These are phyloP conservation scores for Chlorella vulgaris DNA, from an alignment of 139 green algal genomes.

Conservation along the genomic window DNA sequence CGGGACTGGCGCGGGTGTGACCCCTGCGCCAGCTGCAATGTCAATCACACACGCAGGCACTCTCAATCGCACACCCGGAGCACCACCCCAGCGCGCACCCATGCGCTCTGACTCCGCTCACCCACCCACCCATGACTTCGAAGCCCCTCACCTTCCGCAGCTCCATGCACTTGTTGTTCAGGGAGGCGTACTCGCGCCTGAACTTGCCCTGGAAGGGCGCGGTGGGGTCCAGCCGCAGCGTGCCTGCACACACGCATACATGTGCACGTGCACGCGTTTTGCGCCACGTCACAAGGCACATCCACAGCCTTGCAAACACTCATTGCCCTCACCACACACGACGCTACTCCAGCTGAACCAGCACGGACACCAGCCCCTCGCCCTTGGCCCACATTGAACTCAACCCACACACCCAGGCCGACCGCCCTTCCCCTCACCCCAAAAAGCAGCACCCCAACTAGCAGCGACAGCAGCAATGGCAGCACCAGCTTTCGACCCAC, in stretches of 20 bases:
- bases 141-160: conserved; percentile 82
- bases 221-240: conserved; percentile 82
- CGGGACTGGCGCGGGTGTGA: too few species aligned
- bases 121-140: too few species aligned
- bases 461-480: background rate
- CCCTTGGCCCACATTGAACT: too few species aligned
- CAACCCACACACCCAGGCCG: too few species aligned
- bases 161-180: conserved; percentile 97
- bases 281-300: background rate
- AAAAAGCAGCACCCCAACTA: background rate
- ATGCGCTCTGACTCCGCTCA: background rate
- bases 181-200: conserved; percentile 62
- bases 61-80: background rate
- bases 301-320: background rate
- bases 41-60: background rate
- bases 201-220: conserved; percentile 49
- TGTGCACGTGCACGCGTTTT: background rate
- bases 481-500: background rate
- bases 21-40: too few species aligned
- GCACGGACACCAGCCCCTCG: too few species aligned
- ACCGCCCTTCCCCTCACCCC: background rate
- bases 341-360: too few species aligned
- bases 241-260: conserved; percentile 64
- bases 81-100: background rate
- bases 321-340: background rate